Base-by-base conservation (phyloP, 805 yeast genomes). In the Zygosaccharomyces kombuchaensis region DNA sequence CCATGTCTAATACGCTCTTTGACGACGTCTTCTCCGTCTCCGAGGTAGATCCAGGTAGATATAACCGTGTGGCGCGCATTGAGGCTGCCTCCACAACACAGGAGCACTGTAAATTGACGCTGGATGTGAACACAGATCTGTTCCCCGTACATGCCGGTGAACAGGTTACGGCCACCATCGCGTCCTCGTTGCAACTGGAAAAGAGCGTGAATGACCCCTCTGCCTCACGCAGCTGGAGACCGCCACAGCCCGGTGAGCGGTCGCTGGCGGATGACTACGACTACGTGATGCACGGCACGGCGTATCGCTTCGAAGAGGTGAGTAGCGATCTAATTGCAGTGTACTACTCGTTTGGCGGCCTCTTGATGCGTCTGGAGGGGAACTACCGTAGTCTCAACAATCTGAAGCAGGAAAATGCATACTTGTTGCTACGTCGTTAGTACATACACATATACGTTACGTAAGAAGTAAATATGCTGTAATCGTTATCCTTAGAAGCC, bases 261-360 rank as follows among this genome's bases (percentile, higher is more conserved):
- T 78, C 95, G 5, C 75, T 91, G 59, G 96, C 96, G 55, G 97
- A 91, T 65, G 98, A 93, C 63, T 91, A 89, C 71, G 98, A 91
- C 67, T 93, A 93, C 60, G 98, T 93, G 54, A 91, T 93, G 98
- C 82, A 90, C 65, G 99, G 99, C 44, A 89, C 96, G 6, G 95
- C 93, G 37, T 93, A 93, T 74, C 90, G 91, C 67, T 93, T 93
- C 63, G 96, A 91, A 66, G 99, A 93, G 70, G 79, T 83, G 51
- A 59, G 57, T 34, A 65, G 69, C 47, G 87, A 82, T 60, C 73
- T 72, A 54, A 84, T 88, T 68, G 82, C 95, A 16, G 96, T 91
- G 19, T 93, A 88, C 64, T 87, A 88, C 47, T 91, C 98, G 2
- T 93, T 90, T 66, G 99, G 99, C 46, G 99, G 99, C 4, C 76